Percentiles rank a stretch among this genome's conserved stretches.
These are phyloP conservation scores for Ambrosia artemisiifolia DNA, from an alignment of 129 eudicot genomes.

Conservation along the genomic window DNA sequence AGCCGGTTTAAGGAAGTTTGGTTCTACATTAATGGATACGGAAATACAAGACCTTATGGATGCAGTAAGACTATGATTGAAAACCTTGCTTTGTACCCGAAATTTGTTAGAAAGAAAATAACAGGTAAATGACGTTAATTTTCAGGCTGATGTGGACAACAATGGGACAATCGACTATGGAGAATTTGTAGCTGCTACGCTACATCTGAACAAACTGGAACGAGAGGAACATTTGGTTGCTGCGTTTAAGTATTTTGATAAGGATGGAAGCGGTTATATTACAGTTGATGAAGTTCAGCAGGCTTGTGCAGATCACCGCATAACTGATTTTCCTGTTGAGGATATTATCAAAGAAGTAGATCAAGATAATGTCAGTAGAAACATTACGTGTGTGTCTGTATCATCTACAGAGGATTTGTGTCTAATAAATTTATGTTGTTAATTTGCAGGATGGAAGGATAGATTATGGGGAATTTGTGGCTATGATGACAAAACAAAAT, in stretches of 20 bases:
- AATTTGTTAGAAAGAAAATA: not conserved
- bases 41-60: conserved; percentile 97
- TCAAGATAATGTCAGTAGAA: conserved; percentile 75
- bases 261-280: conserved; percentile 87
- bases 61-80: conserved; percentile 53
- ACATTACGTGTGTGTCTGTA: not conserved
- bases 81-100: not conserved
- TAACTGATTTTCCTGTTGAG: conserved; percentile 62
- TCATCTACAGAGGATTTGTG: not conserved
- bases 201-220: conserved; percentile 82
- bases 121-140: conserved; percentile 7
- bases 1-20: conserved; percentile 82
- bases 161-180: conserved; percentile 89
- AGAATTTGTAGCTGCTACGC: conserved; percentile 81
- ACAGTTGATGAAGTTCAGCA: conserved; percentile 91
- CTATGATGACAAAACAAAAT: conserved; percentile 93
- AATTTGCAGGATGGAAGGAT: conserved; percentile 53
- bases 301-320: conserved; percentile 71
- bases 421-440: conserved; percentile 2
- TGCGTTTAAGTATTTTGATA: conserved; percentile 80
- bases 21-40: conserved; percentile 81
- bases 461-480: conserved; percentile 88
- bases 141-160: conserved; percentile 86
- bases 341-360: conserved; percentile 86
- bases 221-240: conserved; percentile 87